A percentile compares a stretch with the other conserved stretches of the same genome.
Evolutionary conservation across 495 filamentous ascomycete species (phyloP).

Genomic region (Saxophila tyrrhenica): DNA sequence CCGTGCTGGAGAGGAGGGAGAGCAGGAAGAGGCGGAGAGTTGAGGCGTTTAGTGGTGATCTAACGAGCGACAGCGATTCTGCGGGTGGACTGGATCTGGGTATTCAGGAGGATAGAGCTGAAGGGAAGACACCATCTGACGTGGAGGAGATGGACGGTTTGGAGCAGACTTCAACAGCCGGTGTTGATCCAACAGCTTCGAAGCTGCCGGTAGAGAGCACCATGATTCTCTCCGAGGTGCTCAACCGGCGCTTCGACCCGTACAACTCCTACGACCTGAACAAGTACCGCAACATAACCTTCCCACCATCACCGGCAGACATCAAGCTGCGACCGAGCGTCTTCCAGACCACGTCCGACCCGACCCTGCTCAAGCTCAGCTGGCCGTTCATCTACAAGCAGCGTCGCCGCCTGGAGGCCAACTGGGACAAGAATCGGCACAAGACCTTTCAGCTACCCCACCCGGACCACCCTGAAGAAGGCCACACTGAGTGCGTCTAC

Average conservation of each 20-base stretch:
- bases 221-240: not conserved
- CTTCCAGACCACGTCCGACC: not conserved
- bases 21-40: conserved; percentile 15
- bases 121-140: not conserved
- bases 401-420: conserved; percentile 70
- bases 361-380: conserved; percentile 44
- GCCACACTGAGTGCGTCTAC: conserved; percentile 88
- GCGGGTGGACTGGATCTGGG: not conserved
- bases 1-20: conserved; percentile 1
- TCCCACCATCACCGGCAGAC: not conserved
- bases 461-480: conserved; percentile 66
- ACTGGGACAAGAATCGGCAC: conserved; percentile 76
- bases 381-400: conserved; percentile 88
- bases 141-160: conserved; percentile 10
- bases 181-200: not conserved
- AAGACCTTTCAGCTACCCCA: conserved; percentile 85
- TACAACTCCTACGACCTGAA: not conserved
- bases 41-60: conserved; percentile 20
- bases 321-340: not conserved
- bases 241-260: not conserved
- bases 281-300: not conserved
- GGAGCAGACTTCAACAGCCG: not conserved
- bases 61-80: not conserved
- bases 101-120: not conserved
- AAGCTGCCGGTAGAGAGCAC: not conserved